Percentiles rank a stretch among this genome's conserved stretches.
These are phyloP conservation scores for Cladorrhinum sp. DNA, from an alignment of 2,329 filamentous ascomycete genomes.

Conservation along the genomic window DNA sequence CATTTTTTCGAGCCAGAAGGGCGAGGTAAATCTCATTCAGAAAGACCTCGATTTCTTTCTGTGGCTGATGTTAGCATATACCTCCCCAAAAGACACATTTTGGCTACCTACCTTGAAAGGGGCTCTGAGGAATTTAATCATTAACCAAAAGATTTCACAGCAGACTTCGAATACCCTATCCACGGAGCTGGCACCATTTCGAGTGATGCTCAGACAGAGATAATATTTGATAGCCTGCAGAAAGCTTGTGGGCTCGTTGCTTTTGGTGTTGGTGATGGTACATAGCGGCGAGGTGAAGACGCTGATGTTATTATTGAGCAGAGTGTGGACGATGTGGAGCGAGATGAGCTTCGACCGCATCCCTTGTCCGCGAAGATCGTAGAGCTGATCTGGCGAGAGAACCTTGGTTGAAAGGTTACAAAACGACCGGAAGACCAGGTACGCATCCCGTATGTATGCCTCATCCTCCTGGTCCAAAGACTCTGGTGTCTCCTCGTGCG, in stretches of 20 bases:
- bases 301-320: slow-evolving; percentile 87
- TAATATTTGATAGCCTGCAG: slow-evolving; percentile 96
- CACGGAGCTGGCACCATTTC: slow-evolving; percentile 92
- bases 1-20: slow-evolving; percentile 81
- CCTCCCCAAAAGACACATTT: background rate
- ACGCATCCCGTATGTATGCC: slow-evolving; percentile 94
- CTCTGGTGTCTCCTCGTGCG: slow-evolving; percentile 55
- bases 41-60: slow-evolving; percentile 98
- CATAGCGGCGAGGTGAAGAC: slow-evolving; percentile 90
- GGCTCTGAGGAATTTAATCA: slow-evolving; percentile 88
- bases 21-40: slow-evolving; percentile 95
- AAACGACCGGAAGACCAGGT: slow-evolving; percentile 94
- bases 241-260: slow-evolving; percentile 83
- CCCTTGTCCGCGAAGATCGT: slow-evolving; percentile 87
- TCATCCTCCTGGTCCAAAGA: slow-evolving; percentile 76
- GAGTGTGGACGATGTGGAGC: slow-evolving; percentile 89
- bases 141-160: slow-evolving; percentile 97
- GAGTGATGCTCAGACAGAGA: slow-evolving; percentile 87
- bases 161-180: slow-evolving; percentile 91
- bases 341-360: slow-evolving; percentile 98
- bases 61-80: slow-evolving; percentile 17
- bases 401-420: slow-evolving; percentile 96
- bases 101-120: slow-evolving; percentile 74
- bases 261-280: slow-evolving; percentile 88
- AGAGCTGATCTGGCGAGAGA: slow-evolving; percentile 83